phyloP scores from a whole-genome alignment of 176 grass and related monocot genomes.

The Hyparrhenia diplandra region DNA sequence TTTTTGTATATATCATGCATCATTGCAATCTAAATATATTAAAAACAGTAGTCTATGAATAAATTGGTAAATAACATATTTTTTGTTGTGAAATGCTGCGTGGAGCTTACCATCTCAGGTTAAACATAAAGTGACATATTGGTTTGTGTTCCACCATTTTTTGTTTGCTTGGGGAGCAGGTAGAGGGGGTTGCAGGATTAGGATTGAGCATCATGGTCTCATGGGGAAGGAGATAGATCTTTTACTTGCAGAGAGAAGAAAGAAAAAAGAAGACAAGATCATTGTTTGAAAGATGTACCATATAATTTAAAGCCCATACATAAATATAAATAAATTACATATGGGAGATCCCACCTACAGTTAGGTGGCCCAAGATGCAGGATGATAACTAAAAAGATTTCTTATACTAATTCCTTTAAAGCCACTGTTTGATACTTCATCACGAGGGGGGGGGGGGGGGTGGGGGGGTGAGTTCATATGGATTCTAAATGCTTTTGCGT shows the following conservation, averaged over 20 bases:
- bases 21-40: background rate
- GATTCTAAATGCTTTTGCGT: slow-evolving; percentile 12
- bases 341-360: background rate
- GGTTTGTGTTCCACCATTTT: background rate
- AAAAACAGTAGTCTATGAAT: background rate
- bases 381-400: background rate
- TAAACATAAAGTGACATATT: background rate
- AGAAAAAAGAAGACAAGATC: background rate
- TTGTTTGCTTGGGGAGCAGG: background rate
- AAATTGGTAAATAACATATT: background rate
- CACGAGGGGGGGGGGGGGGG: background rate
- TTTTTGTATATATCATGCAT: slow-evolving; percentile 5
- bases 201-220: background rate
- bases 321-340: background rate
- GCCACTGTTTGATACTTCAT: background rate
- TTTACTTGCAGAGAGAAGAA: background rate
- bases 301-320: background rate
- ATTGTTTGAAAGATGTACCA: background rate
- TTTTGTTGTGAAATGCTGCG: background rate
- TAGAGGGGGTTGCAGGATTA: background rate
- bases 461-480: background rate
- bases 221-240: slow-evolving; percentile 4
- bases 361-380: slow-evolving; percentile 1
- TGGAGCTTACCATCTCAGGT: slow-evolving; percentile 4
- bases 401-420: background rate